phyloP scores from a whole-genome alignment of 768 basidiomycete genomes.

The Leccinellum rugosiceps region DNA sequence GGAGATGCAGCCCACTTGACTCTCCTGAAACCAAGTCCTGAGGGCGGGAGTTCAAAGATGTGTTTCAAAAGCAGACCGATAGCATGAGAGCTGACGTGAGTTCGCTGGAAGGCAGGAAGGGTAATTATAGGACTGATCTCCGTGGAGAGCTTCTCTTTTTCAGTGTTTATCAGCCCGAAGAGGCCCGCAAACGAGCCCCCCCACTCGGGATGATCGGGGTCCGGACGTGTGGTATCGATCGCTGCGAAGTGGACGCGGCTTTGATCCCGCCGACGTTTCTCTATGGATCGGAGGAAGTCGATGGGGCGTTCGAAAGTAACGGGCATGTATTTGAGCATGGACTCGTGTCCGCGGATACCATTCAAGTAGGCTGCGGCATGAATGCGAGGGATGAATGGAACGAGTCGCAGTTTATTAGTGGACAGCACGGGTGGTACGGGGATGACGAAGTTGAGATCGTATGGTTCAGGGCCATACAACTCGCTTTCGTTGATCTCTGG shows the following conservation, averaged over 20 bases:
- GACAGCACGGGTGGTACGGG: slow-evolving; percentile 11
- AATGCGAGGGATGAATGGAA: slow-evolving; percentile 20
- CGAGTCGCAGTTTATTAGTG: slow-evolving; percentile 15
- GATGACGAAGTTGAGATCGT: slow-evolving; percentile 24
- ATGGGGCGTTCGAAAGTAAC: slow-evolving; percentile 4
- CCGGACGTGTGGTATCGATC: slow-evolving; percentile 38
- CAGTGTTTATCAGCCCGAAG: slow-evolving; percentile 31
- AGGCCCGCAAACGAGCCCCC: slow-evolving; percentile 36
- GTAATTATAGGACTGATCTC: slow-evolving; percentile 36
- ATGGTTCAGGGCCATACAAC: slow-evolving; percentile 27
- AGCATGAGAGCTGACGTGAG: slow-evolving; percentile 40
- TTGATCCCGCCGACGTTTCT: slow-evolving; percentile 8
- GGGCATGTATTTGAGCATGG: slow-evolving; percentile 18
- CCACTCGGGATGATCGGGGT: slow-evolving; percentile 25
- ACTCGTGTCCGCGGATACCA: slow-evolving; percentile 18
- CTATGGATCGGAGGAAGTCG: slow-evolving; percentile 12
- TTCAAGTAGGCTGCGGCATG: slow-evolving; percentile 19
- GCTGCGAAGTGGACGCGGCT: neutral
- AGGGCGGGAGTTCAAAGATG: slow-evolving; percentile 27
- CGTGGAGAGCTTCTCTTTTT: slow-evolving; percentile 16
- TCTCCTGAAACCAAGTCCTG: slow-evolving; percentile 43
- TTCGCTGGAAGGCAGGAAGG: slow-evolving; percentile 37
- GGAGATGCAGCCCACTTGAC: slow-evolving; percentile 43
- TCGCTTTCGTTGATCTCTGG: slow-evolving; percentile 10
- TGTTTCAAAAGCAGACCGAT: slow-evolving; percentile 31